Conservation (phyloP, 176 grass and related monocot species). For the Leersia perrieri region DNA sequence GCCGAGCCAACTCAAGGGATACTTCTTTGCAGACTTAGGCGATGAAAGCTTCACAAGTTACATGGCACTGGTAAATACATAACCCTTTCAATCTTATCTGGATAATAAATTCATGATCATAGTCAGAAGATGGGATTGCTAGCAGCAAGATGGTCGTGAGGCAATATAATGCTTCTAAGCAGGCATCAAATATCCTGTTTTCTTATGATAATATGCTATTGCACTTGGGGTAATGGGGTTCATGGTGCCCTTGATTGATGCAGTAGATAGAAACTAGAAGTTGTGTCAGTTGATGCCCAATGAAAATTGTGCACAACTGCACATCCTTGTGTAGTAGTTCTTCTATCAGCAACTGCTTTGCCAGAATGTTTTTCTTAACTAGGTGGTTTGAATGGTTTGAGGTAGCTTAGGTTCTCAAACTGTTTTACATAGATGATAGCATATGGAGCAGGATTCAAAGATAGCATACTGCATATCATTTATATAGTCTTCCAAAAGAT, state of each 20-base stretch:
- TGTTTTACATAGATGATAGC: slow-evolving; percentile 43
- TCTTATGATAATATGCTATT: neutral
- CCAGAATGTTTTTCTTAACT: slow-evolving; percentile 38
- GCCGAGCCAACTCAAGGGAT: slow-evolving; percentile 63
- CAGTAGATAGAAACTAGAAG: slow-evolving; percentile 9
- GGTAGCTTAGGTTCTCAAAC: slow-evolving; percentile 24
- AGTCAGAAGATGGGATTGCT: slow-evolving; percentile 3
- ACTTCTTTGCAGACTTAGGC: slow-evolving; percentile 84
- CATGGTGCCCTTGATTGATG: slow-evolving; percentile 17
- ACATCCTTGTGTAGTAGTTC: slow-evolving; percentile 61
- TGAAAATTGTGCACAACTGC: slow-evolving; percentile 51
- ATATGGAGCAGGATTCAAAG: neutral
- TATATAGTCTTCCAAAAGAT: slow-evolving; percentile 13
- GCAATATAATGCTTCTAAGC: slow-evolving; percentile 13
- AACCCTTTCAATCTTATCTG: neutral
- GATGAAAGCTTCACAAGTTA: slow-evolving; percentile 78
- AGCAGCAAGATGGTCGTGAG: slow-evolving; percentile 16
- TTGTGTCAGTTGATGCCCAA: slow-evolving; percentile 27
- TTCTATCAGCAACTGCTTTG: neutral
- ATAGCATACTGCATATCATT: neutral
- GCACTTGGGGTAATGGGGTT: slow-evolving; percentile 1
- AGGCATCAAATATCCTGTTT: neutral
- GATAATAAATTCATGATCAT: neutral
- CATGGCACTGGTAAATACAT: slow-evolving; percentile 80
- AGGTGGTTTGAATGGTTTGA: slow-evolving; percentile 34